Evolutionary conservation across 2,329 filamentous ascomycete genomes (phyloP).

Genomic region (Penicillium sclerotiorum): DNA sequence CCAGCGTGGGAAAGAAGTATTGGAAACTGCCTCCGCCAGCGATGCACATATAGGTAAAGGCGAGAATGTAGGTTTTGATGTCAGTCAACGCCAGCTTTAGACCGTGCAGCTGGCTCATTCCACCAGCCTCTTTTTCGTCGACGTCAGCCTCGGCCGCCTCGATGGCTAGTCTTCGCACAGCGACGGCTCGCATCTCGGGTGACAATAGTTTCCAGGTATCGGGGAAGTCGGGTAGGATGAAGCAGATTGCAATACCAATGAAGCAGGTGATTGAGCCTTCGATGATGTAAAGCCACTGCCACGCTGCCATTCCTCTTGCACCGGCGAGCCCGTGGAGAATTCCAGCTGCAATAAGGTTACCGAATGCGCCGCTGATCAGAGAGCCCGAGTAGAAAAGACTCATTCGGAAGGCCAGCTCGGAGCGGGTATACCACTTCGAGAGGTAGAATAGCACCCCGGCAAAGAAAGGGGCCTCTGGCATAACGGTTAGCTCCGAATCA

Average conservation of each 20-base stretch:
- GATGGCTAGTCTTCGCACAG: slow-evolving; percentile 53
- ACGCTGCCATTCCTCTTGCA: slow-evolving; percentile 42
- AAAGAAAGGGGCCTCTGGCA: slow-evolving; percentile 46
- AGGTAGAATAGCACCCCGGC: slow-evolving; percentile 41
- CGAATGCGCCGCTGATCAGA: slow-evolving; percentile 42
- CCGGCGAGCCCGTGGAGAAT: slow-evolving; percentile 40
- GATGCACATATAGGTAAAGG: slow-evolving; percentile 51
- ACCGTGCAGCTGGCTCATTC: slow-evolving; percentile 52
- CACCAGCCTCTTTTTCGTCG: slow-evolving; percentile 46
- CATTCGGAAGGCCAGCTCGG: slow-evolving; percentile 46
- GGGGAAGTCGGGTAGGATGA: slow-evolving; percentile 31
- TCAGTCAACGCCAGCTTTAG: slow-evolving; percentile 56
- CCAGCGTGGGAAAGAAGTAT: slow-evolving; percentile 60
- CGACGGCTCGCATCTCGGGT: slow-evolving; percentile 51
- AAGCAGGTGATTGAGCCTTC: slow-evolving; percentile 39
- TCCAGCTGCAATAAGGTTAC: slow-evolving; percentile 38
- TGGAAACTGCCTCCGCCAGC: slow-evolving; percentile 54
- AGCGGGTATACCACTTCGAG: slow-evolving; percentile 14
- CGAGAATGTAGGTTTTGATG: slow-evolving; percentile 51
- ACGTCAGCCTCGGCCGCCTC: slow-evolving; percentile 55
- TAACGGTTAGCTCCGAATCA: background rate
- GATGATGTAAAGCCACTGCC: slow-evolving; percentile 46
- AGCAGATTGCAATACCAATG: slow-evolving; percentile 3
- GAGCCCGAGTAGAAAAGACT: slow-evolving; percentile 50
- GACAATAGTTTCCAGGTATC: slow-evolving; percentile 49